Evolutionary conservation across 495 filamentous ascomycete species (phyloP).

Genomic region (Penicillium crystallinum): DNA sequence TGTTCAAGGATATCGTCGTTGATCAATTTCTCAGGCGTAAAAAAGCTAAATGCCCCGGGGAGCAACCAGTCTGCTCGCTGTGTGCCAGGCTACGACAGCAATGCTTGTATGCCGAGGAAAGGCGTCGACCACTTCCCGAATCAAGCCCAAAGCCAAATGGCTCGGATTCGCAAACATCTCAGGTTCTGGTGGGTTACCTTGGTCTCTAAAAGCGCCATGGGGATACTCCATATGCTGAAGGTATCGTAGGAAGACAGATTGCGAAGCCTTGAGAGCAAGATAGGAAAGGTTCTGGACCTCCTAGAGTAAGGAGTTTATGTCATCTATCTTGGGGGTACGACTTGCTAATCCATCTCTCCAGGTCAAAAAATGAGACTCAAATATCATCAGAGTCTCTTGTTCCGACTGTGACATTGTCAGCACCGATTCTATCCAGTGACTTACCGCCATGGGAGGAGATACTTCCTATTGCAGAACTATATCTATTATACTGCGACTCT

Average conservation of each 20-base stretch:
- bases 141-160: slow-evolving; percentile 4
- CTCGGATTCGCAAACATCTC: slow-evolving; percentile 12
- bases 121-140: slow-evolving; percentile 21
- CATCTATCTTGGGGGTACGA: not conserved
- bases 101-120: slow-evolving; percentile 39
- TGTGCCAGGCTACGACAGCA: slow-evolving; percentile 39
- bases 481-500: slow-evolving; percentile 42
- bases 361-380: slow-evolving; percentile 9
- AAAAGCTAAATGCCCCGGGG: slow-evolving; percentile 46
- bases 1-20: slow-evolving; percentile 1
- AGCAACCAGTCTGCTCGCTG: slow-evolving; percentile 44
- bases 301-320: slow-evolving; percentile 19
- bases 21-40: slow-evolving; percentile 32
- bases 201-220: not conserved
- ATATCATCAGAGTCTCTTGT: not conserved
- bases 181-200: slow-evolving; percentile 18
- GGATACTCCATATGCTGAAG: not conserved
- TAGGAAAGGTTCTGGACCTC: slow-evolving; percentile 33
- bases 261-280: slow-evolving; percentile 34
- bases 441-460: slow-evolving; percentile 42
- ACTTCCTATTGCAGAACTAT: slow-evolving; percentile 31
- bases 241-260: slow-evolving; percentile 37
- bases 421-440: slow-evolving; percentile 7
- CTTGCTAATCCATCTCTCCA: not conserved
- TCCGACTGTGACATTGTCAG: slow-evolving; percentile 5